These are phyloP conservation scores for Guyanaporus albipodus DNA, from an alignment of 768 basidiomycete species.

Conservation along the genomic window DNA sequence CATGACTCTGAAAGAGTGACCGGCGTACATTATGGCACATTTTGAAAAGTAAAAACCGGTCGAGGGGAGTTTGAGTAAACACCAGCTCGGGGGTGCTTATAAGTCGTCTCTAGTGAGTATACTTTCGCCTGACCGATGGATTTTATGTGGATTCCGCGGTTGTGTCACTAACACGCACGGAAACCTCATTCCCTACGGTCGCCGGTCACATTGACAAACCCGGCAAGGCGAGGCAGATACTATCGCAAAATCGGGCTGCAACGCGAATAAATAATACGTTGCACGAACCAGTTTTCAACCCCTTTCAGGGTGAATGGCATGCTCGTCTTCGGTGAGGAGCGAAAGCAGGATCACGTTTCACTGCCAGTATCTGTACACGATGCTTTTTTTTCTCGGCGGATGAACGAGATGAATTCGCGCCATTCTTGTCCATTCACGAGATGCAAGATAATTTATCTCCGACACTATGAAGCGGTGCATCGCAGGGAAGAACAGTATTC, in stretches of 20 bases:
- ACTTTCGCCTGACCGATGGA: conserved; percentile 14
- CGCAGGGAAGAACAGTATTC: conserved; percentile 19
- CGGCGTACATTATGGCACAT: conserved; percentile 75
- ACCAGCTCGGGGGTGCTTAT: conserved; percentile 17
- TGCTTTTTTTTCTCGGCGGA: conserved; percentile 16
- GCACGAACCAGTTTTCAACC: conserved; percentile 11
- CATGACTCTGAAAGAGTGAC: background rate
- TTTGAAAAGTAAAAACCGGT: conserved; percentile 14
- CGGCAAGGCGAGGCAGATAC: conserved; percentile 35
- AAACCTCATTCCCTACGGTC: conserved; percentile 36
- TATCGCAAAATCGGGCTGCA: conserved; percentile 18
- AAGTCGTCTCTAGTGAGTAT: conserved; percentile 12
- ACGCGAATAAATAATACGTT: conserved; percentile 21
- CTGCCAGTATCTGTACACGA: background rate
- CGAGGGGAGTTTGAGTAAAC: conserved; percentile 13
- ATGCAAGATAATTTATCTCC: conserved; percentile 27
- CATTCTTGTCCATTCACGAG: conserved; percentile 18
- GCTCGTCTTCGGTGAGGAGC: conserved; percentile 6
- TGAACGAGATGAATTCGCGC: conserved; percentile 13
- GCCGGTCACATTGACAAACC: conserved; percentile 31
- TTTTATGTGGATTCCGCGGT: conserved; percentile 30
- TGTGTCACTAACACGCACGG: conserved; percentile 36
- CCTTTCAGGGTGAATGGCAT: conserved; percentile 6
- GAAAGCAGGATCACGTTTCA: background rate
- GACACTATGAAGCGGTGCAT: conserved; percentile 25